Conservation (phyloP, 1,139 yeast genomes). For the Debaryomyces fabryi region DNA sequence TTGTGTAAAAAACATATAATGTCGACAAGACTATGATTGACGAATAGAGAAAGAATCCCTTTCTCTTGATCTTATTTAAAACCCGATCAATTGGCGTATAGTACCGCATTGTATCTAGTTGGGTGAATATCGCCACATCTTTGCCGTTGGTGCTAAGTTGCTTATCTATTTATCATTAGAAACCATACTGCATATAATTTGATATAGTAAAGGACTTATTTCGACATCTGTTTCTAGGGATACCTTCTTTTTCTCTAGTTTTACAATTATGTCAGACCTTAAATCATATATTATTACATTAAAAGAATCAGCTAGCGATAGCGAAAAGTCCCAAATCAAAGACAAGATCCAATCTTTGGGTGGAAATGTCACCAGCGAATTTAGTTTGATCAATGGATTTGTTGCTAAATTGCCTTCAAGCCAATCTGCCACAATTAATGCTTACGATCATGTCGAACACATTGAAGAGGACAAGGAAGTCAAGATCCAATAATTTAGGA, state of each 20-base stretch:
- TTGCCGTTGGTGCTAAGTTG: not conserved
- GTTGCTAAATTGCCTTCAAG: conserved; percentile 55
- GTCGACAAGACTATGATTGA: conserved; percentile 36
- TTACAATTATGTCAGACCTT: conserved; percentile 18
- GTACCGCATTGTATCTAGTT: conserved; percentile 5
- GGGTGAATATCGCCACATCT: not conserved
- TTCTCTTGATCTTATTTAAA: conserved; percentile 24
- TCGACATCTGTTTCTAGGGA: not conserved
- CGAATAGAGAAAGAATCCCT: conserved; percentile 42
- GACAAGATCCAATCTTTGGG: conserved; percentile 49
- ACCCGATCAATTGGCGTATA: conserved; percentile 2
- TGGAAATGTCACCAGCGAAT: conserved; percentile 66
- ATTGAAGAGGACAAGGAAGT: conserved; percentile 68
- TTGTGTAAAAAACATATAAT: conserved; percentile 35
- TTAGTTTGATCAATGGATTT: conserved; percentile 69
- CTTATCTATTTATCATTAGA: not conserved
- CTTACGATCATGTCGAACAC: conserved; percentile 50
- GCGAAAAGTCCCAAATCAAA: conserved; percentile 36
- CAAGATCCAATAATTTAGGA: conserved; percentile 34
- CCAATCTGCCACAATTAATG: conserved; percentile 44
- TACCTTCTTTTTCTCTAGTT: conserved; percentile 1
- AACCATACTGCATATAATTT: conserved; percentile 1
- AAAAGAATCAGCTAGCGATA: conserved; percentile 36
- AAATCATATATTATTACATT: conserved; percentile 43
- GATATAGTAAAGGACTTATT: not conserved